A percentile compares a stretch with the other conserved stretches of the same genome.
Evolutionary conservation across 495 filamentous ascomycete species (phyloP).

Genomic region (Xylaria curta): DNA sequence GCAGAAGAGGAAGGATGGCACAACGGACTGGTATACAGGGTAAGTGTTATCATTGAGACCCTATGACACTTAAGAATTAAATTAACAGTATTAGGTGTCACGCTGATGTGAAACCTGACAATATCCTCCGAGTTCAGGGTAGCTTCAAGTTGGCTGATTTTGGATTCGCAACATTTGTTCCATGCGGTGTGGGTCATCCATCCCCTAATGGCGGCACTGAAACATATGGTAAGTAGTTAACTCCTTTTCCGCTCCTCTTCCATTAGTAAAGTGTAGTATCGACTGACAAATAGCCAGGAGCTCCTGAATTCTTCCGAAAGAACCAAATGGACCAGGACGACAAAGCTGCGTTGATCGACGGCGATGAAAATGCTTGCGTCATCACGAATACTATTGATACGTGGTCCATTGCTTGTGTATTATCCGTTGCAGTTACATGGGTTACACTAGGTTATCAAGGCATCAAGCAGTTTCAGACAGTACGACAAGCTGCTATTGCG

Average conservation of each 20-base stretch:
- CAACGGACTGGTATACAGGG: background rate
- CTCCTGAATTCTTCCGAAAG: background rate
- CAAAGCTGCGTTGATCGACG: background rate
- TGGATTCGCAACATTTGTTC: slow-evolving; percentile 48
- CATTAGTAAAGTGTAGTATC: background rate
- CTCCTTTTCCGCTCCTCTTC: background rate
- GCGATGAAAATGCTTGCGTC: slow-evolving; percentile 21
- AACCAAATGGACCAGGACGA: too few species aligned
- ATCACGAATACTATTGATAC: slow-evolving; percentile 47
- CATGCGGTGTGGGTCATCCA: background rate
- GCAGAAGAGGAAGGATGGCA: slow-evolving; percentile 23
- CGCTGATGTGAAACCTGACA: slow-evolving; percentile 43
- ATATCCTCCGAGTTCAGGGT: slow-evolving; percentile 45
- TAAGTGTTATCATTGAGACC: background rate
- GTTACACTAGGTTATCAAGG: slow-evolving; percentile 43
- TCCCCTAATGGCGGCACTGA: background rate
- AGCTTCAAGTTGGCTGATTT: slow-evolving; percentile 52
- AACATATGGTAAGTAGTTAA: background rate
- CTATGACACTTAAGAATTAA: background rate
- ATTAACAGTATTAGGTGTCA: background rate
- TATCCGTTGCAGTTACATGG: slow-evolving; percentile 52
- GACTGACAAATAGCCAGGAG: background rate
- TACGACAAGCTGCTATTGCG: background rate
- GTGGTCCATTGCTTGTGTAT: slow-evolving; percentile 53
- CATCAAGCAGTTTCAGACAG: background rate